A percentile compares a stretch with the other conserved stretches of the same genome.
Conservation (phyloP, 2,329 filamentous ascomycete genomes). For the Massarina eburnea region DNA sequence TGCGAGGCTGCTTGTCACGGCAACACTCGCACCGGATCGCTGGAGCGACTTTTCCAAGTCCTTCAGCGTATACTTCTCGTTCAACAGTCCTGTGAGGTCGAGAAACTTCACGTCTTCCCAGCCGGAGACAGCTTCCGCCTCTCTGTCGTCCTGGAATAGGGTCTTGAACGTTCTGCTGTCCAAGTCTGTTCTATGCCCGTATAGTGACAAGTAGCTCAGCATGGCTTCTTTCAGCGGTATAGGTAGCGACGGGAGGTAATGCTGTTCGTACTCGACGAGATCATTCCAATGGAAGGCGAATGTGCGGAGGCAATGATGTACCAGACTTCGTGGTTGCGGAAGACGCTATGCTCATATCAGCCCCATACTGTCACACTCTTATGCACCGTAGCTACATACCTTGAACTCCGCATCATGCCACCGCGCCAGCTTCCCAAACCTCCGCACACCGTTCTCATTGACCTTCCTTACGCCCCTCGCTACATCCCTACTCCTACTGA, state of each 20-base stretch:
- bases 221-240: conserved; percentile 54
- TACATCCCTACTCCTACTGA: conserved; percentile 36
- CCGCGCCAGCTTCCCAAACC: conserved; percentile 27
- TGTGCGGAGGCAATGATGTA: conserved; percentile 54
- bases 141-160: conserved; percentile 47
- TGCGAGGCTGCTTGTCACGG: conserved; percentile 15
- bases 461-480: conserved; percentile 20
- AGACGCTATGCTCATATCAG: conserved; percentile 29
- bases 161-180: conserved; percentile 51
- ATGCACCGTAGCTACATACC: conserved; percentile 17
- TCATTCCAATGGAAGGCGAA: conserved; percentile 60
- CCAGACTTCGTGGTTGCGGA: conserved; percentile 44
- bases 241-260: conserved; percentile 56
- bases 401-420: conserved; percentile 27
- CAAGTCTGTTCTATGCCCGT: conserved; percentile 47
- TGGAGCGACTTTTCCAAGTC: conserved; percentile 51
- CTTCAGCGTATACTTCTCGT: conserved; percentile 51
- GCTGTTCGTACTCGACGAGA: conserved; percentile 59
- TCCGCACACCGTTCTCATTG: conserved; percentile 13
- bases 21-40: conserved; percentile 13
- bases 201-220: conserved; percentile 58
- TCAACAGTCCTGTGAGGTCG: conserved; percentile 56
- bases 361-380: not conserved
- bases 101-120: conserved; percentile 52
- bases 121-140: conserved; percentile 37